Conservation (phyloP, 768 basidiomycete genomes). For the Lepiota subincarnata region DNA sequence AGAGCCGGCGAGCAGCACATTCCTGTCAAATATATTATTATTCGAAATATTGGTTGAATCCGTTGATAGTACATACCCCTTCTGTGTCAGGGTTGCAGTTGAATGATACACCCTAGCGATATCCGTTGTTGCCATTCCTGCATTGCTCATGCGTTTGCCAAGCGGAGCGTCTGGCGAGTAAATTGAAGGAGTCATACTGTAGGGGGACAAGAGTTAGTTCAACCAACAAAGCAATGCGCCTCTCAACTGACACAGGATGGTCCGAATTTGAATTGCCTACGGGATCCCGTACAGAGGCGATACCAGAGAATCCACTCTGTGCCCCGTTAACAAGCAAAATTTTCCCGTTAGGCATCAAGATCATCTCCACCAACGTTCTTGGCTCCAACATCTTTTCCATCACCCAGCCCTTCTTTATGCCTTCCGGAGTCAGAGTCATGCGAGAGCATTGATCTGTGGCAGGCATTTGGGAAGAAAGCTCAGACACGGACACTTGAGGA, state of each 20-base stretch:
- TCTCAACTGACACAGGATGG: constrained; percentile 24
- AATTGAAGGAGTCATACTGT: constrained; percentile 36
- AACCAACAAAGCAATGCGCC: not conserved
- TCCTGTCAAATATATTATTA: constrained; percentile 13
- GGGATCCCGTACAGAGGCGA: constrained; percentile 27
- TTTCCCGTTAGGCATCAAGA: constrained; percentile 40
- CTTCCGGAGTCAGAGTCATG: constrained; percentile 35
- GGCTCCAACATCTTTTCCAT: constrained; percentile 40
- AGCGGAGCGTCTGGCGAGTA: constrained; percentile 41
- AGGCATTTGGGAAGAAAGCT: constrained; percentile 38
- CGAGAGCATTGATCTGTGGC: constrained; percentile 40
- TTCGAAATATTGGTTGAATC: not conserved
- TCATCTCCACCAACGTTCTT: constrained; percentile 36
- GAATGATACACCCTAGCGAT: constrained; percentile 64
- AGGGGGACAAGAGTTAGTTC: not conserved
- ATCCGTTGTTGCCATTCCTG: constrained; percentile 35
- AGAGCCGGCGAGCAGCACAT: constrained; percentile 36
- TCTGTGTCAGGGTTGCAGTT: constrained; percentile 51
- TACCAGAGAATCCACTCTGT: constrained; percentile 36
- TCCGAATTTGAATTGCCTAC: constrained; percentile 27
- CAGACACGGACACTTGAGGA: constrained; percentile 23
- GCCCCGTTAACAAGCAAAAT: constrained; percentile 42
- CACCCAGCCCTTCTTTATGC: constrained; percentile 40
- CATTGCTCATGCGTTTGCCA: constrained; percentile 44
- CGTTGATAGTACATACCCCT: constrained; percentile 37